A percentile compares a stretch with the other conserved stretches of the same genome.
Conservation (phyloP, 768 basidiomycete genomes). For the Boletus rex-veris region DNA sequence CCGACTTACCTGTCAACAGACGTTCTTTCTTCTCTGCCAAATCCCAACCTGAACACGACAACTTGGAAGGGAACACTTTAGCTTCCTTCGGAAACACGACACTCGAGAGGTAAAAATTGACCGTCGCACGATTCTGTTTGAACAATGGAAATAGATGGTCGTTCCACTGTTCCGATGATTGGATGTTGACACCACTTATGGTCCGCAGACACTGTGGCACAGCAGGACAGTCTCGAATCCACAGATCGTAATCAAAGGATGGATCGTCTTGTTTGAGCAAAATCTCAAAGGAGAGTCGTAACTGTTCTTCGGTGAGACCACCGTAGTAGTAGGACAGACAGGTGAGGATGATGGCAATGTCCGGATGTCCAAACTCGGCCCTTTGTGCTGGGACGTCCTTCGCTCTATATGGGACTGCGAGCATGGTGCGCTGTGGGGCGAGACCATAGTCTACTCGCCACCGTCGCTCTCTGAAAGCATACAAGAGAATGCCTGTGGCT, state of each 20-base stretch:
- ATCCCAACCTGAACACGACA: conserved; percentile 38
- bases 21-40: conserved; percentile 26
- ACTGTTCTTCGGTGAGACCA: conserved; percentile 30
- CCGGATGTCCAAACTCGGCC: conserved; percentile 39
- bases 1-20: conserved; percentile 11
- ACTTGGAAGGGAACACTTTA: conserved; percentile 34
- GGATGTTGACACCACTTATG: conserved; percentile 23
- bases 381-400: conserved; percentile 35
- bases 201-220: conserved; percentile 21
- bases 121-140: conserved; percentile 23
- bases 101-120: conserved; percentile 36
- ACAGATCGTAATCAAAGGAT: conserved; percentile 28
- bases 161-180: conserved; percentile 27
- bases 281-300: conserved; percentile 28
- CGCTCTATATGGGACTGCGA: conserved; percentile 38
- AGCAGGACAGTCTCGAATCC: conserved; percentile 21
- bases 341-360: conserved; percentile 32
- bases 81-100: conserved; percentile 39
- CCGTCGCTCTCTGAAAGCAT: conserved; percentile 31
- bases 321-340: conserved; percentile 36
- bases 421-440: conserved; percentile 28
- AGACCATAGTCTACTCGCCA: conserved; percentile 40
- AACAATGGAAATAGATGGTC: conserved; percentile 25
- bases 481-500: conserved; percentile 28
- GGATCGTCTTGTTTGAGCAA: conserved; percentile 32